phyloP scores from a whole-genome alignment of 805 yeast species.

The Geotrichum ghanense region DNA sequence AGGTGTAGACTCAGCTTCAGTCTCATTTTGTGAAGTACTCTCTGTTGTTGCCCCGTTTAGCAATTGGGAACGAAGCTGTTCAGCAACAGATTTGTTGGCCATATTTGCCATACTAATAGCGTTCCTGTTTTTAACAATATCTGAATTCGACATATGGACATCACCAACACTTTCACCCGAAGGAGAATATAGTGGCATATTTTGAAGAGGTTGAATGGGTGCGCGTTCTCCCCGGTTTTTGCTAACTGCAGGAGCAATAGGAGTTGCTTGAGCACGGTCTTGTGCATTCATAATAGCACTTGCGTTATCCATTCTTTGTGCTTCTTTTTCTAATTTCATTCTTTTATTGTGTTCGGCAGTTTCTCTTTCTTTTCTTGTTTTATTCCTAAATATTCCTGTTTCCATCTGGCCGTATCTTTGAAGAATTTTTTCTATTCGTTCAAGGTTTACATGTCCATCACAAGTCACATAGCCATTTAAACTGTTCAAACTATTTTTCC shows the following conservation, averaged over 20 bases:
- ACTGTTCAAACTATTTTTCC: slow-evolving; percentile 64
- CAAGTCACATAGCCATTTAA: slow-evolving; percentile 74
- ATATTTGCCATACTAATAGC: slow-evolving; percentile 58
- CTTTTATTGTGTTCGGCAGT: slow-evolving; percentile 55
- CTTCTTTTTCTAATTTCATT: slow-evolving; percentile 37
- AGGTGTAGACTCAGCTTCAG: slow-evolving; percentile 8
- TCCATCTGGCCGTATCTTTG: slow-evolving; percentile 59
- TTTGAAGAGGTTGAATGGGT: slow-evolving; percentile 54
- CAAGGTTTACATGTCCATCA: slow-evolving; percentile 73
- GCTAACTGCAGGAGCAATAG: slow-evolving; percentile 26
- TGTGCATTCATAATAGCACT: slow-evolving; percentile 3
- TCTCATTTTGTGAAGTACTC: slow-evolving; percentile 8
- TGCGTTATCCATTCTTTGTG: slow-evolving; percentile 6
- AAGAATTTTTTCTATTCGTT: slow-evolving; percentile 64
- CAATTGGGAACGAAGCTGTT: slow-evolving; percentile 36
- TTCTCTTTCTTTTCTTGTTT: slow-evolving; percentile 59
- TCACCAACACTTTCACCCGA: slow-evolving; percentile 67
- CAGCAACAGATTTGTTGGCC: slow-evolving; percentile 62
- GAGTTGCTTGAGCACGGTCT: not conserved
- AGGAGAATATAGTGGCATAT: slow-evolving; percentile 67
- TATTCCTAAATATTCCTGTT: slow-evolving; percentile 58
- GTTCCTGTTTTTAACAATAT: slow-evolving; percentile 52
- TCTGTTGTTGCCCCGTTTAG: slow-evolving; percentile 5
- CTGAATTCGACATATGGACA: slow-evolving; percentile 52
- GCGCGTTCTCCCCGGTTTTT: slow-evolving; percentile 64